These are phyloP conservation scores for Penicillium digitatum DNA, from an alignment of 2,329 filamentous ascomycete species.

Conservation along the genomic window DNA sequence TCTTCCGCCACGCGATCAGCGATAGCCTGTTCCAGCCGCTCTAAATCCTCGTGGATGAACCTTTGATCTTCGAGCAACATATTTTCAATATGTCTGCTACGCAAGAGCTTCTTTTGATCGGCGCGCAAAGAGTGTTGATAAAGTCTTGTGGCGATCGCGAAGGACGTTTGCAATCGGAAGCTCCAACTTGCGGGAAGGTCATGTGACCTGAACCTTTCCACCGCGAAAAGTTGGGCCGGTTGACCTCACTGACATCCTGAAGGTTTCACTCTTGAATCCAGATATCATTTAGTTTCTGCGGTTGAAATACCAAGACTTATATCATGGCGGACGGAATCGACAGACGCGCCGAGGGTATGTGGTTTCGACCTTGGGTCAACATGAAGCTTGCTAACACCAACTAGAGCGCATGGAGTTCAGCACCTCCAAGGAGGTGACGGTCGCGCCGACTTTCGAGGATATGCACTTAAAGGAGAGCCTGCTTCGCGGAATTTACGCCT, in stretches of 20 bases:
- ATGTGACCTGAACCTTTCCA: constrained; percentile 19
- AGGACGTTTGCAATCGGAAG: constrained; percentile 14
- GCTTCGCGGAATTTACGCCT: constrained; percentile 94
- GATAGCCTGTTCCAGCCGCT: constrained; percentile 90
- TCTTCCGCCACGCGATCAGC: constrained; percentile 85
- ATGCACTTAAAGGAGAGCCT: constrained; percentile 98
- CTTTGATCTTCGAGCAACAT: constrained; percentile 92
- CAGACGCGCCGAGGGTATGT: constrained; percentile 70
- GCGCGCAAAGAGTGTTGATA: constrained; percentile 6
- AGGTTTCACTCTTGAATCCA: constrained; percentile 9
- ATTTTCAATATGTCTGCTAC: constrained; percentile 14
- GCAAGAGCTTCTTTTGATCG: not conserved
- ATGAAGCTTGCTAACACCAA: constrained; percentile 24
- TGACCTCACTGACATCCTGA: constrained; percentile 1
- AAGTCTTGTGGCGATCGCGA: constrained; percentile 1
- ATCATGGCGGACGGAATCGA: constrained; percentile 92
- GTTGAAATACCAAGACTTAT: constrained; percentile 17
- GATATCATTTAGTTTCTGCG: constrained; percentile 8
- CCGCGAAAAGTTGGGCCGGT: constrained; percentile 23
- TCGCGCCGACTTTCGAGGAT: constrained; percentile 84
- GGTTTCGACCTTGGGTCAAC: constrained; percentile 2
- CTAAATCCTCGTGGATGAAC: constrained; percentile 91
- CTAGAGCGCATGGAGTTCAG: constrained; percentile 92
- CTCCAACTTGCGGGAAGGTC: constrained; percentile 20
- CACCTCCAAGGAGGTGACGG: constrained; percentile 95